phyloP scores from a whole-genome alignment of 495 filamentous ascomycete genomes.

The Penicillium diatomitis region DNA sequence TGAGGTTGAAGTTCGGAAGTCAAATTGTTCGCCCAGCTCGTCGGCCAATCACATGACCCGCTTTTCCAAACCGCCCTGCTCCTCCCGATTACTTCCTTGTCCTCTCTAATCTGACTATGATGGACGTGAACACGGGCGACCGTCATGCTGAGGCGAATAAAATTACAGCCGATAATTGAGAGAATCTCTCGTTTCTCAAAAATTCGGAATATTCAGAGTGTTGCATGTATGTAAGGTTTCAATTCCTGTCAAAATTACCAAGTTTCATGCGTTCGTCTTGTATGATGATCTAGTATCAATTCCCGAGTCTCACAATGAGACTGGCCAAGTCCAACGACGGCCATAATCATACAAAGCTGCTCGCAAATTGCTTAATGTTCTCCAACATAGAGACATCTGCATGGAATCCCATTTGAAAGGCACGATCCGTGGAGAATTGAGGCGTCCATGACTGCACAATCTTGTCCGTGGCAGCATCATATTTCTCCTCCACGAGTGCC shows the following conservation, averaged over 20 bases:
- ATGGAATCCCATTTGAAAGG: constrained; percentile 50
- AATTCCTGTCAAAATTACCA: too few relatives aligned
- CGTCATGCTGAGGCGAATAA: too few relatives aligned
- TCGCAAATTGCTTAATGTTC: constrained; percentile 46
- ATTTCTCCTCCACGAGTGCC: constrained; percentile 54
- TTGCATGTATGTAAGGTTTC: too few relatives aligned
- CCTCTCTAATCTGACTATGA: not conserved
- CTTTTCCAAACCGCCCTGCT: constrained; percentile 35
- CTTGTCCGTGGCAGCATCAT: constrained; percentile 54
- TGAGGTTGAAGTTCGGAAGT: constrained; percentile 45
- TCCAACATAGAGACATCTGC: constrained; percentile 49
- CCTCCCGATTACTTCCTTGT: constrained; percentile 32
- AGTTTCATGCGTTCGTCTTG: too few relatives aligned
- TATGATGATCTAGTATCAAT: too few relatives aligned
- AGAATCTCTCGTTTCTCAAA: too few relatives aligned
- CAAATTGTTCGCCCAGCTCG: constrained; percentile 41
- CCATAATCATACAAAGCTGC: constrained; percentile 18
- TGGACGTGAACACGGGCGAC: too few relatives aligned
- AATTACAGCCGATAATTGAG: too few relatives aligned
- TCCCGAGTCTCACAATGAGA: too few relatives aligned
- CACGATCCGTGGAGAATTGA: constrained; percentile 51
- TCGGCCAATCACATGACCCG: constrained; percentile 43
- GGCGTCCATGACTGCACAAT: constrained; percentile 70
- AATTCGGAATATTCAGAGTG: too few relatives aligned
- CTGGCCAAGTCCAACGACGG: too few relatives aligned